These are phyloP conservation scores for Carex parvula DNA, from an alignment of 176 grass and related monocot genomes.

Conservation along the genomic window DNA sequence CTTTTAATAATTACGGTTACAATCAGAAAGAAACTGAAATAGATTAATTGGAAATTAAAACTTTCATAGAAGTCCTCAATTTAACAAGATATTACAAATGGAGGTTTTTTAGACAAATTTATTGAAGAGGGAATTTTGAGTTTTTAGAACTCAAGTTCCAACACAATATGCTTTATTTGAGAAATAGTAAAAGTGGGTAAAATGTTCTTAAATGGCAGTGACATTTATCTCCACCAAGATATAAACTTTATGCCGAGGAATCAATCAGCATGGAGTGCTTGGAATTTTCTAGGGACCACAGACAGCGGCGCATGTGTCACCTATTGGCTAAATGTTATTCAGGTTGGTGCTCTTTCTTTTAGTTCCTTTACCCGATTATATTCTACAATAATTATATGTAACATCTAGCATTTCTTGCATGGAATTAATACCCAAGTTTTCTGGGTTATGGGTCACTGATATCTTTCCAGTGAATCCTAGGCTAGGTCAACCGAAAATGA, in stretches of 20 bases:
- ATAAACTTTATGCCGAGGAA: slow-evolving; percentile 72
- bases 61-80: no score
- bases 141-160: no score
- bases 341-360: slow-evolving; percentile 33
- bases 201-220: slow-evolving; percentile 37
- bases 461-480: not conserved
- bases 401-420: not conserved
- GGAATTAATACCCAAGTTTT: not conserved
- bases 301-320: slow-evolving; percentile 60
- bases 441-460: not conserved
- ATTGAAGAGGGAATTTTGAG: no score
- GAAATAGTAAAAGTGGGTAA: not conserved
- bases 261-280: slow-evolving; percentile 77
- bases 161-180: not conserved
- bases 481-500: not conserved
- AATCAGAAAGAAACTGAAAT: no score
- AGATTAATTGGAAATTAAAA: no score
- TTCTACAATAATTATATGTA: not conserved
- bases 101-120: no score
- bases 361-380: not conserved
- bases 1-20: no score
- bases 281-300: slow-evolving; percentile 80
- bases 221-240: slow-evolving; percentile 82
- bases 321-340: slow-evolving; percentile 88
- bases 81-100: no score